Base-by-base conservation (phyloP, 148 eudicot species). In the Chenopodium album region DNA sequence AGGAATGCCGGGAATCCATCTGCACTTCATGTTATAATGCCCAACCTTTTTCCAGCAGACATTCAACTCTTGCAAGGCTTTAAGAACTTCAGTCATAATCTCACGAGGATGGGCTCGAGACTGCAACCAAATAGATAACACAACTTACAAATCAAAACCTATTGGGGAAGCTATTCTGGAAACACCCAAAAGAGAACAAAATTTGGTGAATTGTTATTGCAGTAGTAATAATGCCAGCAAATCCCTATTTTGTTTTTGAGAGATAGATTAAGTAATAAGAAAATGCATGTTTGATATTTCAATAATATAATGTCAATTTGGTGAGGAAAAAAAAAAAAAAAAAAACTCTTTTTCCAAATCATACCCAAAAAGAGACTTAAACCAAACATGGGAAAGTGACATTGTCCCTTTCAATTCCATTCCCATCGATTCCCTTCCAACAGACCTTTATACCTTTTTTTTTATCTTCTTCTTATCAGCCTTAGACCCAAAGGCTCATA, bases 41-140 rank as follows among this genome's bases (percentile, higher is more conserved):
- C 60, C 60, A 56, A 56, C 16, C 60, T 56, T 56, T 16, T 56
- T 56, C 60, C 60, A 56, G 60, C 60, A 13, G 20, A 56, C 60
- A 56, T 56, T 56, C 60, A 56, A 16, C 60, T 56, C 60, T 56
- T 56, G 60, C 60, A 56, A 17, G 17, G 17, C 60, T 56, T 13
- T 56, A 14, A 12, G 20, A 56, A 13, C 60, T 56, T 56, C 60
- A 13, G 60, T 56, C 60, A 56, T 56, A 56, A 56, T 56, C 20
- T 56, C 60, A 56, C 17, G 92, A 60, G 99, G 99, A 84, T 88
- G 95, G 41, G 98, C 99, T 85, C 93, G 92, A 19, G 97, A 94
- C 99, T 96, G 87, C 75, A 82, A 47, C 76, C 81, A 80, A 67
- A 84, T 28, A 79, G 14, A 2, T 19, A 71, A 71, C n/a, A 70